A percentile compares a stretch with the other conserved stretches of the same genome.
phyloP scores from a whole-genome alignment of 2,329 filamentous ascomycete species.

The Diaporthe australafricana region DNA sequence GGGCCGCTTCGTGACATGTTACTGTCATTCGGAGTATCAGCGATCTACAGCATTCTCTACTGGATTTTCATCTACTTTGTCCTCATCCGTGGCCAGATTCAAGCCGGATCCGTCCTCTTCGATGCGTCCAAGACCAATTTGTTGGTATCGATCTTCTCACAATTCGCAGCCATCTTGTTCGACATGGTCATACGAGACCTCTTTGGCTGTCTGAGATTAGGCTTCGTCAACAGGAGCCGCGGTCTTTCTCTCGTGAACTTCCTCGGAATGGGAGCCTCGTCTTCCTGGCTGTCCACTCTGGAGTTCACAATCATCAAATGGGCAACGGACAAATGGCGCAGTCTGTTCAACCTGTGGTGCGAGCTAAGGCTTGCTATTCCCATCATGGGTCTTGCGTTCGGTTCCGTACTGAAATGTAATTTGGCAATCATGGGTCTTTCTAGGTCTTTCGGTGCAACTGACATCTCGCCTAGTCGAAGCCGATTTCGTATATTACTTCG shows the following conservation, averaged over 20 bases:
- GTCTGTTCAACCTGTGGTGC: conserved; percentile 9
- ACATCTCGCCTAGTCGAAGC: neutral
- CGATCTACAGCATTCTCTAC: neutral
- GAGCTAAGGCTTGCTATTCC: conserved; percentile 9
- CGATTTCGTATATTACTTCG: conserved; percentile 11
- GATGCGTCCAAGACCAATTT: conserved; percentile 12
- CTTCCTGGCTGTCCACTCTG: neutral
- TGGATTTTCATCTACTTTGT: conserved; percentile 16
- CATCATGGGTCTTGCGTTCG: neutral
- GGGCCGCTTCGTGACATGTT: conserved; percentile 1
- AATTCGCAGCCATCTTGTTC: conserved; percentile 12
- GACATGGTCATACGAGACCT: conserved; percentile 7
- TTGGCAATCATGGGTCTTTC: neutral
- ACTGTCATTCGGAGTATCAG: conserved; percentile 3
- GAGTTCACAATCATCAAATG: neutral
- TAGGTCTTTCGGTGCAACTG: neutral
- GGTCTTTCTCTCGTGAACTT: neutral
- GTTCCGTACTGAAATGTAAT: conserved; percentile 10
- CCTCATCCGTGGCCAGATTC: neutral
- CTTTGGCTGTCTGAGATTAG: neutral
- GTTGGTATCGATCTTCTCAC: neutral
- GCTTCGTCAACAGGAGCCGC: neutral
- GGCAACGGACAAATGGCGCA: neutral
- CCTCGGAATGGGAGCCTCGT: conserved; percentile 4
- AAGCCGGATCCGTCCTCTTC: conserved; percentile 8